These are phyloP conservation scores for Citrus sp. DNA, from an alignment of 345 rosid genomes.

Conservation along the genomic window DNA sequence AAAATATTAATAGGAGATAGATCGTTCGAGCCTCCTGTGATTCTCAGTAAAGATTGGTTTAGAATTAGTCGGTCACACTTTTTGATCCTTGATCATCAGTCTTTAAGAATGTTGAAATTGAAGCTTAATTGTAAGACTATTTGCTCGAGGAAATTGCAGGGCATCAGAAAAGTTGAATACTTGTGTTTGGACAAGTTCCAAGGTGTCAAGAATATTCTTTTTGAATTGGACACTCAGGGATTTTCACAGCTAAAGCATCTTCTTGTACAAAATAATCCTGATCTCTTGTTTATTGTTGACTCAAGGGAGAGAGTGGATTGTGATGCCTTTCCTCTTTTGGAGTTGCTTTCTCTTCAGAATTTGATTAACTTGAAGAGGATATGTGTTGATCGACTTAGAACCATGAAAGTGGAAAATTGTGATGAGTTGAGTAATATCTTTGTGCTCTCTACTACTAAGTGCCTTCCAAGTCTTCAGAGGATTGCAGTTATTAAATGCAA, in stretches of 20 bases:
- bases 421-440: not conserved
- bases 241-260: conserved; percentile 13
- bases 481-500: conserved; percentile 14
- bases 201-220: not conserved
- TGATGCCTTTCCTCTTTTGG: conserved; percentile 2
- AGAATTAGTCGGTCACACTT: not conserved
- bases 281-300: not conserved
- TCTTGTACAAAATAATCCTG: not conserved
- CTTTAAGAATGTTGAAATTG: not conserved
- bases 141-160: no score
- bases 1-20: not conserved
- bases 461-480: conserved; percentile 14
- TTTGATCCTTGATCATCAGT: not conserved
- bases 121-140: not conserved
- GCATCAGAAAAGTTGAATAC: not conserved
- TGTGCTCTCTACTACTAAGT: not conserved
- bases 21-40: not conserved
- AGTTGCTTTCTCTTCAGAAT: not conserved
- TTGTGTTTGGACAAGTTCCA: conserved; percentile 9
- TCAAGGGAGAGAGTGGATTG: not conserved
- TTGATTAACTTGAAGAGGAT: conserved; percentile 11
- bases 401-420: conserved; percentile 1
- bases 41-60: not conserved
- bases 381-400: conserved; percentile 2
- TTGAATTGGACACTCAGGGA: conserved; percentile 1